phyloP scores from a whole-genome alignment of 2,329 filamentous ascomycete species.

The Tetracladium maxilliforme region DNA sequence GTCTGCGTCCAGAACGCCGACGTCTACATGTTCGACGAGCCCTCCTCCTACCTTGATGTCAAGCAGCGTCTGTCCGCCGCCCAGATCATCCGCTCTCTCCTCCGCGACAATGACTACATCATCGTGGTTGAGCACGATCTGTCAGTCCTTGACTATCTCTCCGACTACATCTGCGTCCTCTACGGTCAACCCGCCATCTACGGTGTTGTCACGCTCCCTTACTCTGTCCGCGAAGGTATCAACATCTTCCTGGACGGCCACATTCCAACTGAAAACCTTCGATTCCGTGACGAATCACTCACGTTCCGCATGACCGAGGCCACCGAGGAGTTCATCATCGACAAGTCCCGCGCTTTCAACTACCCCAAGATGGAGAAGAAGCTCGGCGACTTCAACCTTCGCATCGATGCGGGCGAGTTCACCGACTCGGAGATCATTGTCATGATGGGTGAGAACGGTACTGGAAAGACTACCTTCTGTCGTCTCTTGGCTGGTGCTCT shows the following conservation, averaged over 20 bases:
- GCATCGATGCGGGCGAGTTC: conserved; percentile 70
- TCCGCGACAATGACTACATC: conserved; percentile 83
- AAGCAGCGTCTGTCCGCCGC: conserved; percentile 94
- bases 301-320: conserved; percentile 90
- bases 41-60: conserved; percentile 96
- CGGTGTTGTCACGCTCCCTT: conserved; percentile 89
- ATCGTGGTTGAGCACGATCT: conserved; percentile 99
- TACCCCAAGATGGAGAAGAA: conserved; percentile 93
- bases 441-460: conserved; percentile 99
- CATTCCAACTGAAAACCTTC: conserved; percentile 94
- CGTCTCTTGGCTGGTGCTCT: conserved; percentile 85
- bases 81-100: conserved; percentile 79
- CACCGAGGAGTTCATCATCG: conserved; percentile 72
- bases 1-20: conserved; percentile 94
- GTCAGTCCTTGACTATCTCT: conserved; percentile 95
- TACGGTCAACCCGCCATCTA: conserved; percentile 94
- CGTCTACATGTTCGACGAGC: conserved; percentile 99
- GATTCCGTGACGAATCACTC: conserved; percentile 92
- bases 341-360: conserved; percentile 70
- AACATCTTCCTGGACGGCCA: conserved; percentile 98
- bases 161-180: conserved; percentile 93
- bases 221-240: conserved; percentile 96
- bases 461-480: conserved; percentile 98
- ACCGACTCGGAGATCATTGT: conserved; percentile 98
- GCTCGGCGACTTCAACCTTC: conserved; percentile 74